These are phyloP conservation scores for Boletus nobilissimus DNA, from an alignment of 1,284 basidiomycete species.

Conservation along the genomic window DNA sequence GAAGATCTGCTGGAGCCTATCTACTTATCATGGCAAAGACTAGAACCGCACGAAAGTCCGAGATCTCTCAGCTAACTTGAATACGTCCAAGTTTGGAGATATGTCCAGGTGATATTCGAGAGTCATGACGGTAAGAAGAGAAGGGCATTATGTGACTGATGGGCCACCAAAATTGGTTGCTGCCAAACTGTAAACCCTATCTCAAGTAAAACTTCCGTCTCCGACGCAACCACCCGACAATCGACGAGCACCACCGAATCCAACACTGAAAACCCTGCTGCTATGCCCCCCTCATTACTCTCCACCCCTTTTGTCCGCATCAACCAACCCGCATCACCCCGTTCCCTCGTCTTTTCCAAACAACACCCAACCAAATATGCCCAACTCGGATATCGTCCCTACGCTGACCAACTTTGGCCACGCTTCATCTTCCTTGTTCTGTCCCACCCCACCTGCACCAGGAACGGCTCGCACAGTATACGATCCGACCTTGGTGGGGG, in stretches of 20 bases:
- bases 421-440: conserved; percentile 19
- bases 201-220: not conserved
- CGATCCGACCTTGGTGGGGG: conserved; percentile 74
- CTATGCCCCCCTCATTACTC: conserved; percentile 74
- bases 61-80: too few species aligned
- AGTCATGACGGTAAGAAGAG: too few species aligned
- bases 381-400: conserved; percentile 91
- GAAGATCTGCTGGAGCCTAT: too few species aligned
- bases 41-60: too few species aligned
- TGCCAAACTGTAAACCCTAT: not conserved
- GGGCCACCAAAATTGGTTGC: too few species aligned
- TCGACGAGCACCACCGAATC: conserved; percentile 81
- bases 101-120: too few species aligned
- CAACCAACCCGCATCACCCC: conserved; percentile 84
- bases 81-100: too few species aligned
- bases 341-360: conserved; percentile 62
- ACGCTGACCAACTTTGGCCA: conserved; percentile 53
- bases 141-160: too few species aligned
- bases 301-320: conserved; percentile 93
- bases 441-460: conserved; percentile 37
- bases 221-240: conserved; percentile 19
- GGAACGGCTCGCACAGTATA: conserved; percentile 75
- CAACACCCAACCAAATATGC: conserved; percentile 90
- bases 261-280: conserved; percentile 78
- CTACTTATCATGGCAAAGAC: too few species aligned